Evolutionary conservation across 371 early-diverging fungal genomes (phyloP), one percentile per base, ranked within the genome.

Genomic region (Rhizopus arrhizus): DNA sequence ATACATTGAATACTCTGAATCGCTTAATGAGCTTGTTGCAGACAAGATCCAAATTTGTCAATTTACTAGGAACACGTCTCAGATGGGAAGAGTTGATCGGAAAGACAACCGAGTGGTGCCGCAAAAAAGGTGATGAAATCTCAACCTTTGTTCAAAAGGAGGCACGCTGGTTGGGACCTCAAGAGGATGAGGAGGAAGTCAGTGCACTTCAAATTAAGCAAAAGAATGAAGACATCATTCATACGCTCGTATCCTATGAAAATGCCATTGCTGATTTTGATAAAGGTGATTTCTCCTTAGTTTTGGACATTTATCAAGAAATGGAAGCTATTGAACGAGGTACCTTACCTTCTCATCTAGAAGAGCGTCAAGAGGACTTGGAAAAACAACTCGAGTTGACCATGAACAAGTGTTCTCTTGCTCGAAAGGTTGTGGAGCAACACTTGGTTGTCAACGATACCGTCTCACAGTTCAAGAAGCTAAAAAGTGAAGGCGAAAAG

Each of bases 401-500:
- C 11, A 69, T 66, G 65, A 60, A 65, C 11, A 61, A 62, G 4
- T 56, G 62, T 28, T 33, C 56, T 4, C 73, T 77, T 42, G 56
- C 66, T 9, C 58, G 69, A 38, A 58, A 72, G 11, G 51, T 76
- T 3, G 68, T 78, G 3, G 70, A 70, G 41, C 81, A 81, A 43
- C 68, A 72, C 36, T 51, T 75, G 48, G 58, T 67, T 3, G 53
- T 77, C 13, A 58, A 53, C 12, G 70, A 74, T 60, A 57, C 70
- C 5, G 36, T 61, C 5, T 43, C 53, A 4, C 66, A 68, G 10
- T 63, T 61, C 31, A 56, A 57, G 12, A 54, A 58, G 10, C 41
- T 71, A 5, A 56, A 59, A 8, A 53, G 64, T 7, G 70, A 80
- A 42, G 81, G 81, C 1, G 81, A 77, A 31, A 59, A 59, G 34